Percentiles rank a stretch among this genome's conserved stretches.
These are phyloP conservation scores for Phaeolepiota aurea DNA, from an alignment of 768 basidiomycete species.

Conservation along the genomic window DNA sequence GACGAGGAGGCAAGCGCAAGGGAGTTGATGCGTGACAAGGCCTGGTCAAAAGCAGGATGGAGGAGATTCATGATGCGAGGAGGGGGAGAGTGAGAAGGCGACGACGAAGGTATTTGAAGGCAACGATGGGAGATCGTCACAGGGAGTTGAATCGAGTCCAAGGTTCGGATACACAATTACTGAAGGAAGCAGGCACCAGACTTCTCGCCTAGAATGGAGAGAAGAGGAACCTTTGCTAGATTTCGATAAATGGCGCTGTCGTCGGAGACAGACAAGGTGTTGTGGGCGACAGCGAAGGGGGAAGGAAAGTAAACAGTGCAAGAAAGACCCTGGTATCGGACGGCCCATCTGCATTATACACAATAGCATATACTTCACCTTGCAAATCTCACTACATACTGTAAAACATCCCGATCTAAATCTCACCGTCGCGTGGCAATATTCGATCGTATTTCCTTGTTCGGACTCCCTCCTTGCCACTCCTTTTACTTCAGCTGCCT, in stretches of 20 bases:
- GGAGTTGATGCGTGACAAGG: conserved; percentile 2
- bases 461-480: no score
- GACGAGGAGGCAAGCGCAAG: conserved; percentile 5
- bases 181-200: neutral
- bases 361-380: no score
- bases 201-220: neutral
- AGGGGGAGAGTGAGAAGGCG: neutral
- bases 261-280: neutral
- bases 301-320: neutral
- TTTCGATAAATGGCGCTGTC: neutral
- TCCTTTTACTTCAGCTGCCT: no score
- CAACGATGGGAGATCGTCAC: neutral
- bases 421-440: no score
- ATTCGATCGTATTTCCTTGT: no score
- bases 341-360: no score
- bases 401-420: no score
- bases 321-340: no score
- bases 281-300: conserved; percentile 1
- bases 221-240: neutral
- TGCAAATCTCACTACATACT: no score
- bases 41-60: neutral
- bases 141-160: neutral
- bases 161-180: neutral
- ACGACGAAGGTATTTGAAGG: neutral
- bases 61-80: neutral